phyloP scores from a whole-genome alignment of 805 yeast genomes.

The Ogataea nitratoaversa region DNA sequence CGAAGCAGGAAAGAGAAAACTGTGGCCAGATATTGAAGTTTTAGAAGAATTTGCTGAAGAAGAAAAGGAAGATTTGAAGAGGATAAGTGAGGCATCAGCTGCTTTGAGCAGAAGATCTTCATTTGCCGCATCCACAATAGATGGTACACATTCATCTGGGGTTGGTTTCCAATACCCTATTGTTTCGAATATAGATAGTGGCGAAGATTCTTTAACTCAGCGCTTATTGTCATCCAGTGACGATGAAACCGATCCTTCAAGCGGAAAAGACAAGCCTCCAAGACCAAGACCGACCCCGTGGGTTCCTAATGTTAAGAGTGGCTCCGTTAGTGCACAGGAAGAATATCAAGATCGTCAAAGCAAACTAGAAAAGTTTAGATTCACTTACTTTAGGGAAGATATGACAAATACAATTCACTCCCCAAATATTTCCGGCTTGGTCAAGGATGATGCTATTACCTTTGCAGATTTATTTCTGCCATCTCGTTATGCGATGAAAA shows the following conservation, averaged over 20 bases:
- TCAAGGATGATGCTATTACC: constrained; percentile 48
- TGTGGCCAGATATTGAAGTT: constrained; percentile 83
- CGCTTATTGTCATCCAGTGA: constrained; percentile 32
- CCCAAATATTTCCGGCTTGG: constrained; percentile 77
- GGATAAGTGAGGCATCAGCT: constrained; percentile 22
- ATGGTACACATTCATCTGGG: constrained; percentile 10
- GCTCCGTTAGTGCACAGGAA: constrained; percentile 5
- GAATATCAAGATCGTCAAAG: constrained; percentile 16
- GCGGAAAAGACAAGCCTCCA: constrained; percentile 71
- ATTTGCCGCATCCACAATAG: constrained; percentile 1
- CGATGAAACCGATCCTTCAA: constrained; percentile 51
- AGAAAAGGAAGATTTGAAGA: constrained; percentile 43
- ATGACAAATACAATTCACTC: constrained; percentile 86
- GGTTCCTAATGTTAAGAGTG: too few species aligned
- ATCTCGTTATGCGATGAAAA: constrained; percentile 28
- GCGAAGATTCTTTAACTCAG: constrained; percentile 15
- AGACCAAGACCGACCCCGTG: constrained; percentile 73
- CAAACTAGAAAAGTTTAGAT: constrained; percentile 55
- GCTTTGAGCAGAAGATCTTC: constrained; percentile 24
- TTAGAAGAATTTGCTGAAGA: constrained; percentile 73
- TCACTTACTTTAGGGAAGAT: constrained; percentile 90
- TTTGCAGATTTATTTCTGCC: constrained; percentile 63
- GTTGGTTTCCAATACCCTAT: constrained; percentile 40
- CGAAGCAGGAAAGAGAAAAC: constrained; percentile 30
- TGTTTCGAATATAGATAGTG: constrained; percentile 27